These are phyloP conservation scores for Alisma plantagoaquatica DNA, from an alignment of 106 monocot species.

Conservation along the genomic window DNA sequence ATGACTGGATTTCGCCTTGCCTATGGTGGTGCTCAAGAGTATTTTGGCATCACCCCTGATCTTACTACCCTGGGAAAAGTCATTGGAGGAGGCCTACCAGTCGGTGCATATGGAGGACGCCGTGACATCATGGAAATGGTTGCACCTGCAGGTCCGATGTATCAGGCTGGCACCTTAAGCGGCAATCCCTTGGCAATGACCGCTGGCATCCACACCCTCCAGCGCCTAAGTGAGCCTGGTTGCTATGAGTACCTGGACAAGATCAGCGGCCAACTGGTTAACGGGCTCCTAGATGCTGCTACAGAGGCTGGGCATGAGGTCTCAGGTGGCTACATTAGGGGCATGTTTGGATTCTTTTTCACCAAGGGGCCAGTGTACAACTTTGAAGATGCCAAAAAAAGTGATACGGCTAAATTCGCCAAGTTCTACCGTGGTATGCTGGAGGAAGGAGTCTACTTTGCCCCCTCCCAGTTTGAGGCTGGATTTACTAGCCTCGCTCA, in stretches of 20 bases:
- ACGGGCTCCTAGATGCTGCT: constrained; percentile 46
- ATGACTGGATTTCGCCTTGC: constrained; percentile 92
- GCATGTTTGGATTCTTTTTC: constrained; percentile 78
- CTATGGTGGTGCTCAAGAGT: constrained; percentile 90
- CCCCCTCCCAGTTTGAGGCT: constrained; percentile 74
- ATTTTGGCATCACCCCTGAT: constrained; percentile 70
- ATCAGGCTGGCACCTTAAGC: constrained; percentile 77
- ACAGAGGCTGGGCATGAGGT: constrained; percentile 46
- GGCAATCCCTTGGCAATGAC: constrained; percentile 79
- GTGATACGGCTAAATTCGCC: constrained; percentile 57
- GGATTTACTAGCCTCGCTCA: constrained; percentile 74
- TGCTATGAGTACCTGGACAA: constrained; percentile 56
- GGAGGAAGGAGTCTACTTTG: constrained; percentile 72
- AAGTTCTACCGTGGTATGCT: constrained; percentile 68
- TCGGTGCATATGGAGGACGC: constrained; percentile 88
- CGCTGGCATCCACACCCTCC: constrained; percentile 66
- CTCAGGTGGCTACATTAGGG: constrained; percentile 53
- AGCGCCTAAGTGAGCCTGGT: constrained; percentile 44
- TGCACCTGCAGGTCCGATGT: constrained; percentile 84
- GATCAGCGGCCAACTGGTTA: constrained; percentile 44
- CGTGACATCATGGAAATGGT: constrained; percentile 95
- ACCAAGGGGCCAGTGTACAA: constrained; percentile 41
- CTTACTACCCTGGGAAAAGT: constrained; percentile 82
- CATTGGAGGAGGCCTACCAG: constrained; percentile 87
- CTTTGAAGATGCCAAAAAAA: constrained; percentile 73